phyloP scores from a whole-genome alignment of 139 green algal species.

The Diplosphaera chodatii region DNA sequence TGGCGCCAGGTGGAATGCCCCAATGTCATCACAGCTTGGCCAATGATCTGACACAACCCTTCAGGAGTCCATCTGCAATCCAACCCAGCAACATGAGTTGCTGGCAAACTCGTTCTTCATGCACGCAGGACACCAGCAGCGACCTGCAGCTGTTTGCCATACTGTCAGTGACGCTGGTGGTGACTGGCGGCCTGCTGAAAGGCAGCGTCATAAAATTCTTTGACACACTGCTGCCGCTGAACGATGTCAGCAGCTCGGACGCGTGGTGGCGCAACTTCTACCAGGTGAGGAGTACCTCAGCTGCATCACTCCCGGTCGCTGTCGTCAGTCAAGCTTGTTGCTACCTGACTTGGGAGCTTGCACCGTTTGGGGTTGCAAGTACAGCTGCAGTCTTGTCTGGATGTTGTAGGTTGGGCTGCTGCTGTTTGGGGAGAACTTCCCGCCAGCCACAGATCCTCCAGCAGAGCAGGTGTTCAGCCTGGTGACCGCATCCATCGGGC shows the following conservation, averaged over 20 bases:
- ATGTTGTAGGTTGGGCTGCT: slow-evolving; percentile 17
- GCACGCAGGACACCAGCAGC: slow-evolving; percentile 13
- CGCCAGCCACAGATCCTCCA: neutral
- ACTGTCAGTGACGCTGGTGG: neutral
- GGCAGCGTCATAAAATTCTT: neutral
- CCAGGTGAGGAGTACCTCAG: too few relatives aligned
- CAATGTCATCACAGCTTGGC: too few relatives aligned
- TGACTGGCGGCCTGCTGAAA: neutral
- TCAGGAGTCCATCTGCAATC: too few relatives aligned
- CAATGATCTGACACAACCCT: too few relatives aligned
- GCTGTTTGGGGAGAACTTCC: slow-evolving; percentile 28
- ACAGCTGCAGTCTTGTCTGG: too few relatives aligned
- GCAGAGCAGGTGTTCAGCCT: slow-evolving; percentile 33
- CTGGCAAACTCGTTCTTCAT: too few relatives aligned
- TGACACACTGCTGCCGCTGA: neutral
- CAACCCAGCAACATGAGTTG: too few relatives aligned
- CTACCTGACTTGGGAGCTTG: too few relatives aligned
- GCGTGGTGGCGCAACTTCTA: slow-evolving; percentile 1
- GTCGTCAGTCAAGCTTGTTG: too few relatives aligned
- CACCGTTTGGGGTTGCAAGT: too few relatives aligned
- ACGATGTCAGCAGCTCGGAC: neutral
- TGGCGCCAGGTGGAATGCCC: neutral
- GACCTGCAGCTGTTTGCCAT: slow-evolving; percentile 23
- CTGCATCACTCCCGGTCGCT: too few relatives aligned
- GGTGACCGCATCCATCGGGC: slow-evolving; percentile 25